phyloP scores from a whole-genome alignment of 371 early-diverging fungal species.

The Mortierella sp. region DNA sequence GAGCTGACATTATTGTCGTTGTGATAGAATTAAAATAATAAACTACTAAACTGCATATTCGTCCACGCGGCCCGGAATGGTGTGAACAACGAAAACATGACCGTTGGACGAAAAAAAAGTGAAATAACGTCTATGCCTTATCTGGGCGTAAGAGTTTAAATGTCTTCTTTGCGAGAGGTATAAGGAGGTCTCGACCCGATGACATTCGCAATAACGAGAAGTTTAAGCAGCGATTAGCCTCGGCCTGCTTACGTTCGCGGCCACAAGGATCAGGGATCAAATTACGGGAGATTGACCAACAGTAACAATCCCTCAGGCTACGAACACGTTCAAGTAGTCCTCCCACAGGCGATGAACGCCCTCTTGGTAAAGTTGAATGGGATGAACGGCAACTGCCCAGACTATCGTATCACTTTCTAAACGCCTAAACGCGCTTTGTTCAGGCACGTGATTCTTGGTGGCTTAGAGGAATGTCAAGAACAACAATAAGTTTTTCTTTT shows the following conservation, averaged over 20 bases:
- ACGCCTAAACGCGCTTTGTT: background rate
- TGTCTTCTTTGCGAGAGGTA: background rate
- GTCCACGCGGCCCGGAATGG: background rate
- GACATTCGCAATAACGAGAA: background rate
- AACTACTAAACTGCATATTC: slow-evolving; percentile 5
- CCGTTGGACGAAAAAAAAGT: background rate
- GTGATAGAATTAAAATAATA: background rate
- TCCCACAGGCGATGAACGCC: background rate
- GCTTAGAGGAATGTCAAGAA: background rate
- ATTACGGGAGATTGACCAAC: no score
- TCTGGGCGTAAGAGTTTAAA: background rate
- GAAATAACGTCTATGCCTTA: no score
- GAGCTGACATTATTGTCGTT: background rate
- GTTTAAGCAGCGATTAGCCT: background rate
- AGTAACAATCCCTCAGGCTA: background rate
- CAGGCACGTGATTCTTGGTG: background rate
- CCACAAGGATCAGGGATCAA: background rate
- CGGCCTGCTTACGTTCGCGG: background rate
- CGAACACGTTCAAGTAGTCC: no score
- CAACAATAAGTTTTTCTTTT: background rate
- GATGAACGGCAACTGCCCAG: background rate
- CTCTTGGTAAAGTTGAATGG: background rate
- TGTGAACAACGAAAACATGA: background rate
- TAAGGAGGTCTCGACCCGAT: background rate
- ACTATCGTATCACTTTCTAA: background rate